These are phyloP conservation scores for Nelumbo lutea DNA, from an alignment of 164 flowering plant genomes.

Conservation along the genomic window DNA sequence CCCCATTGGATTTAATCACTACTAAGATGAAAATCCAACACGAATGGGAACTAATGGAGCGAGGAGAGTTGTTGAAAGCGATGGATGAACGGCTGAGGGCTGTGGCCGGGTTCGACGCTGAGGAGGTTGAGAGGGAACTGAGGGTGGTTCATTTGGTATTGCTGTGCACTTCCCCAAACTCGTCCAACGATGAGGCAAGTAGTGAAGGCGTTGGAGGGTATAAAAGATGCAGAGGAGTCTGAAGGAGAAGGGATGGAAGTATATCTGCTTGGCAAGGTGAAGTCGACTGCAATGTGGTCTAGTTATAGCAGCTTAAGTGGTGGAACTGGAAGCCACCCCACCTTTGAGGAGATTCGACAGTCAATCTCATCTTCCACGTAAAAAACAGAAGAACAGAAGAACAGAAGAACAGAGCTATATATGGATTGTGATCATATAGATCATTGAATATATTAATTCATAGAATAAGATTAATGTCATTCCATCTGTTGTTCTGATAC, in stretches of 20 bases:
- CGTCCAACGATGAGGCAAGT: slow-evolving; percentile 48
- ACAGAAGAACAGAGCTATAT: no score
- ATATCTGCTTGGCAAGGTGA: slow-evolving; percentile 22
- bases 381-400: no score
- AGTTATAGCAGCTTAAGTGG: slow-evolving; percentile 3
- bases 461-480: no score
- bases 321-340: slow-evolving; percentile 22
- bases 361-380: slow-evolving; percentile 16
- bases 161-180: slow-evolving; percentile 26
- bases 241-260: slow-evolving; percentile 24
- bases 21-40: no score
- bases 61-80: slow-evolving; percentile 26
- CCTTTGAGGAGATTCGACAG: slow-evolving; percentile 24
- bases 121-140: slow-evolving; percentile 24
- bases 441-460: no score
- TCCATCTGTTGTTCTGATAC: no score
- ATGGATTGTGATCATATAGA: no score
- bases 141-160: slow-evolving; percentile 32
- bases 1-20: no score
- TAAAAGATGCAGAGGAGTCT: slow-evolving; percentile 6
- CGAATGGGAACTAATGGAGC: slow-evolving; percentile 26
- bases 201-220: slow-evolving; percentile 30
- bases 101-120: slow-evolving; percentile 13
- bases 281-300: slow-evolving; percentile 22
- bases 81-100: slow-evolving; percentile 27